These are phyloP conservation scores for Botrytis paeoniae DNA, from an alignment of 2,329 filamentous ascomycete genomes.

Conservation along the genomic window DNA sequence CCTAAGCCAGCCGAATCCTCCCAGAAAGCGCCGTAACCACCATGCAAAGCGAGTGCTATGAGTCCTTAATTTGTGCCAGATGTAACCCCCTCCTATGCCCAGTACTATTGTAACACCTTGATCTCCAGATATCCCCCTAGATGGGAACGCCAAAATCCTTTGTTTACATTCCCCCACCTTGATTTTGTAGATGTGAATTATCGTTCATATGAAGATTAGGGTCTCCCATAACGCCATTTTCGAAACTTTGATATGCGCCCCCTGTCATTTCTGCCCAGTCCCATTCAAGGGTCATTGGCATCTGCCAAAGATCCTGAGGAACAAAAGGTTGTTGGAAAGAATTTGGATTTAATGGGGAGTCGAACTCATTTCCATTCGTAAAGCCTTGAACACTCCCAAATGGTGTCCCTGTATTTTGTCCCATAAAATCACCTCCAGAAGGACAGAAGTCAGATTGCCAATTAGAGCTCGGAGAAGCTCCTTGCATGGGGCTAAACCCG, in stretches of 20 bases:
- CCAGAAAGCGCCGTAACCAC: slow-evolving; percentile 2
- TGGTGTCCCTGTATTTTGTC: slow-evolving; percentile 31
- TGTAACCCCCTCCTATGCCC: not conserved
- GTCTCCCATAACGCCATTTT: slow-evolving; percentile 49
- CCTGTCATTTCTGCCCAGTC: slow-evolving; percentile 66
- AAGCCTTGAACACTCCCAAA: slow-evolving; percentile 34
- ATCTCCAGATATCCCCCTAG: not conserved
- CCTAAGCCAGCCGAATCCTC: not conserved
- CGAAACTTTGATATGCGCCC: slow-evolving; percentile 61
- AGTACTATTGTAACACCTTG: slow-evolving; percentile 4
- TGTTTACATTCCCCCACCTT: slow-evolving; percentile 20
- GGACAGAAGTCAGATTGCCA: slow-evolving; percentile 30
- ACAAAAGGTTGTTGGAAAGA: slow-evolving; percentile 81
- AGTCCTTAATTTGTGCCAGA: not conserved
- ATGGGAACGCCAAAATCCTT: slow-evolving; percentile 5
- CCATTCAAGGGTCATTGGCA: slow-evolving; percentile 93
- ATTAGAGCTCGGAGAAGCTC: slow-evolving; percentile 26
- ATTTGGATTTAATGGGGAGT: slow-evolving; percentile 38
- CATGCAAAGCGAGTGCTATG: slow-evolving; percentile 10
- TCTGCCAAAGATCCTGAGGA: slow-evolving; percentile 89
- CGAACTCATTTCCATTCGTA: slow-evolving; percentile 33
- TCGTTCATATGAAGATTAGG: slow-evolving; percentile 28
- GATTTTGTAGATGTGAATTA: slow-evolving; percentile 32
- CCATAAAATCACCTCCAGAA: slow-evolving; percentile 30
- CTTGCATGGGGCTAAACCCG: slow-evolving; percentile 32